Percentiles rank a stretch among this genome's conserved stretches.
Evolutionary conservation across 2,329 filamentous ascomycete genomes (phyloP).

Genomic region (Leptographium procerum): DNA sequence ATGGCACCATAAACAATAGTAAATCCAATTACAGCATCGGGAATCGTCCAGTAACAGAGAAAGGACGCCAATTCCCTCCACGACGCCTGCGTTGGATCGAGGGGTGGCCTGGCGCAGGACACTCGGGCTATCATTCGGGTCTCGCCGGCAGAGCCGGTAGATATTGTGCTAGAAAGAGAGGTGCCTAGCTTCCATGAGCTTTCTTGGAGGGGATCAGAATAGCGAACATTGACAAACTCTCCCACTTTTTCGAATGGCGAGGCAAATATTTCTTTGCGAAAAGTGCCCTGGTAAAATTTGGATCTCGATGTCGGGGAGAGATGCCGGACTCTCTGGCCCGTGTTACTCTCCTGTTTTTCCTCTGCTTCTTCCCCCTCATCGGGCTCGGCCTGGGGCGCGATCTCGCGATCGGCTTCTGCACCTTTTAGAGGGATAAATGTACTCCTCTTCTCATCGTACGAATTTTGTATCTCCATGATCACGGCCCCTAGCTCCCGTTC

Average conservation of each 20-base stretch:
- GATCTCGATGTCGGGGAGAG: too few species aligned
- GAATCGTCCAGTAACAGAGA: too few species aligned
- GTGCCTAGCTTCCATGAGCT: background rate
- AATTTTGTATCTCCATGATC: background rate
- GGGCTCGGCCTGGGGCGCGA: too few species aligned
- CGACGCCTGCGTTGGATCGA: too few species aligned
- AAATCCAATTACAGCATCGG: too few species aligned
- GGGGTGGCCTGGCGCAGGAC: background rate
- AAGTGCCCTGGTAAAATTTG: background rate
- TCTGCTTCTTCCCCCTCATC: background rate
- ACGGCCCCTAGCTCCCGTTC: background rate
- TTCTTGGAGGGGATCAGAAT: background rate
- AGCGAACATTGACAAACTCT: background rate
- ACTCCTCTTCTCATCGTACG: background rate
- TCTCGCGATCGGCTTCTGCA: too few species aligned
- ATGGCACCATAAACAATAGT: too few species aligned
- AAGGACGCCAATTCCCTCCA: too few species aligned
- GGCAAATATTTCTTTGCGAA: background rate
- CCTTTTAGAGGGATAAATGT: background rate
- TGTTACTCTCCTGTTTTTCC: background rate
- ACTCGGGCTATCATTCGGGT: background rate
- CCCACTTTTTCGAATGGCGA: background rate
- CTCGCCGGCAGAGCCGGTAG: background rate
- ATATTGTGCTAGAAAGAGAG: background rate
- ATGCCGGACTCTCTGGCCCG: background rate